Evolutionary conservation across 176 grass and related monocot genomes (phyloP), one percentile per base, ranked within the genome.

Genomic region (Zoysia pacifica): DNA sequence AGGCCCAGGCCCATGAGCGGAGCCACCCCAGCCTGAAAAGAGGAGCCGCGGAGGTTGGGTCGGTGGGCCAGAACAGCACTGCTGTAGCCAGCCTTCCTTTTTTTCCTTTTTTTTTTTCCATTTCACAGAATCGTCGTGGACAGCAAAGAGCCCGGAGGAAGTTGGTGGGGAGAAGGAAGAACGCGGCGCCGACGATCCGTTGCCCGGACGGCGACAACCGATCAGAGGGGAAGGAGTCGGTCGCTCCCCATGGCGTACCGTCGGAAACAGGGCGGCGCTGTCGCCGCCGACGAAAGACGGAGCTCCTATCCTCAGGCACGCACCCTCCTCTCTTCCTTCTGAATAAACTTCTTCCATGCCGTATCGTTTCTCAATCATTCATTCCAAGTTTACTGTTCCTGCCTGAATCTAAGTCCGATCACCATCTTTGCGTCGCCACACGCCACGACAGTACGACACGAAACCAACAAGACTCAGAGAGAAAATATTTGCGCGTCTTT

Each of bases 231-330:
- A 5, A 1, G 45, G 45, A 47, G 45, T 47, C 45, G 45, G 45
- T 12, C 15, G 8, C 50, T 69, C 36, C 28, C 59, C 84, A 90
- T 90, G 89, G 89, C 89, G 5, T 90, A 90, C 77, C 84, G 84
- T 58, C 80, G 84, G 55, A 90, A 90, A 81, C 89, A 87, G 81
- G 68, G 74, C 1, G 6, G 56, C 73, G 41, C 48, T 39, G 69
- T 48, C 73, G 41, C 54, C 41, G 62, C 79, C 69, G 75, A 48
- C 42, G 74, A 70, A 41, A 62, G 39, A 40, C 80, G 80, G 75
- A 78, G 35, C 81, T 69, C 83, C 52, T 59, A 78, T 7, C 79
- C 84, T 7, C 84, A 74, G 83, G 79, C 76, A 86, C 9, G 6
- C n/a, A 10, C 10, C 13, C 13, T 2, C 46, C 38, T 18, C 9